These are phyloP conservation scores for Cardamine resedifolia DNA, from an alignment of 345 rosid genomes.

Conservation along the genomic window DNA sequence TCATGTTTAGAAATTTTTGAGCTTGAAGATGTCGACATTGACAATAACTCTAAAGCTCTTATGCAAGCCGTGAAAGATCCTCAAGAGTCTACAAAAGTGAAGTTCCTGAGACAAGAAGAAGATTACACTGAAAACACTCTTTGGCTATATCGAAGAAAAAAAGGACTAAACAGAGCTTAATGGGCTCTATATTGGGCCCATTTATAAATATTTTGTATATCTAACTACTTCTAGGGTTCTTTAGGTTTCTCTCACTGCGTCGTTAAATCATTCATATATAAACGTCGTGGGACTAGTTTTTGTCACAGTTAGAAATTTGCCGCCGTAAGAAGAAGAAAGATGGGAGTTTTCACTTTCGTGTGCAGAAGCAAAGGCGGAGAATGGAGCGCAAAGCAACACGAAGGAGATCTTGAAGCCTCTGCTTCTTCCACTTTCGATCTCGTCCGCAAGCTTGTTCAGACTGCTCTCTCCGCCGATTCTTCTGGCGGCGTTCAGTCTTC, in stretches of 20 bases:
- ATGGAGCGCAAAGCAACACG: conserved; percentile 72
- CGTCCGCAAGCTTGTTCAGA: conserved; percentile 74
- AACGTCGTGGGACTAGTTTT: neutral
- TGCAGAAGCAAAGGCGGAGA: conserved; percentile 59
- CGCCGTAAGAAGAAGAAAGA: conserved; percentile 31
- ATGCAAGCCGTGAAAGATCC: neutral
- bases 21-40: neutral
- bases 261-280: conserved; percentile 15
- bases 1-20: neutral
- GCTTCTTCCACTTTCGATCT: conserved; percentile 67
- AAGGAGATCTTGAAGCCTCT: conserved; percentile 72
- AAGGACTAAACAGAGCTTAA: neutral
- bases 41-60: neutral
- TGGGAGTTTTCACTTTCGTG: conserved; percentile 79
- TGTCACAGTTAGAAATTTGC: conserved; percentile 19
- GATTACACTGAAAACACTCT: no score
- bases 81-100: neutral
- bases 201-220: neutral
- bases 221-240: neutral
- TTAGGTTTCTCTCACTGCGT: neutral
- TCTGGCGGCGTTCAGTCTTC: conserved; percentile 84
- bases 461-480: conserved; percentile 57
- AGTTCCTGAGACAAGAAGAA: no score
- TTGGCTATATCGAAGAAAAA: no score
- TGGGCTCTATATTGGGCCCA: neutral